Conservation (phyloP, 2,329 filamentous ascomycete species). For the Phialophora expanda region DNA sequence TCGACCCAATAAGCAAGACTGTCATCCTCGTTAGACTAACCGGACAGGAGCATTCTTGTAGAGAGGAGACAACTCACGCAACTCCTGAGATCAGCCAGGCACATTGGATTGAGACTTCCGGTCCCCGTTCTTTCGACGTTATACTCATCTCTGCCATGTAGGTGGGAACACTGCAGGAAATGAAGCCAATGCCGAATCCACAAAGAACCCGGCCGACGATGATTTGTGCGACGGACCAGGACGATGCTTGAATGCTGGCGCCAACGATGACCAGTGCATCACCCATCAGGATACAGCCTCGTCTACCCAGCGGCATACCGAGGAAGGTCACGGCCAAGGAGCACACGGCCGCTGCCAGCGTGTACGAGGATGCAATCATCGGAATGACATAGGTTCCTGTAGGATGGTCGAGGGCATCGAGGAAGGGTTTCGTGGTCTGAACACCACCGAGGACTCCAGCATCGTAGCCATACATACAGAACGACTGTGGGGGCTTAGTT, state of each 20-base stretch:
- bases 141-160: conserved; percentile 45
- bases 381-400: conserved; percentile 36
- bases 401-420: conserved; percentile 41
- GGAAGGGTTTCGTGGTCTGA: conserved; percentile 43
- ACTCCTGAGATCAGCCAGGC: conserved; percentile 41
- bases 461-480: conserved; percentile 47
- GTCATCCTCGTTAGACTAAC: not conserved
- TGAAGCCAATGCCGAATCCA: conserved; percentile 45
- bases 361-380: conserved; percentile 43
- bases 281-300: conserved; percentile 41
- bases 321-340: conserved; percentile 41
- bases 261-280: conserved; percentile 42
- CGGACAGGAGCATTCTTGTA: not conserved
- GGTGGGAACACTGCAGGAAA: conserved; percentile 43
- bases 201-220: conserved; percentile 41
- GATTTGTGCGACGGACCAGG: conserved; percentile 42
- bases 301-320: conserved; percentile 40
- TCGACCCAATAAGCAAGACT: conserved; percentile 44
- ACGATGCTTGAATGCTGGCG: conserved; percentile 41
- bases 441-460: conserved; percentile 46
- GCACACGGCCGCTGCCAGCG: conserved; percentile 38
- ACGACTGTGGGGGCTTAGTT: conserved; percentile 29
- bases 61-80: conserved; percentile 24
- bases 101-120: conserved; percentile 40
- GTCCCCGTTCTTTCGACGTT: conserved; percentile 41